Percentiles rank a stretch among this genome's conserved stretches.
phyloP scores from a whole-genome alignment of 2,329 filamentous ascomycete genomes.

The Colletotrichum caudatum region DNA sequence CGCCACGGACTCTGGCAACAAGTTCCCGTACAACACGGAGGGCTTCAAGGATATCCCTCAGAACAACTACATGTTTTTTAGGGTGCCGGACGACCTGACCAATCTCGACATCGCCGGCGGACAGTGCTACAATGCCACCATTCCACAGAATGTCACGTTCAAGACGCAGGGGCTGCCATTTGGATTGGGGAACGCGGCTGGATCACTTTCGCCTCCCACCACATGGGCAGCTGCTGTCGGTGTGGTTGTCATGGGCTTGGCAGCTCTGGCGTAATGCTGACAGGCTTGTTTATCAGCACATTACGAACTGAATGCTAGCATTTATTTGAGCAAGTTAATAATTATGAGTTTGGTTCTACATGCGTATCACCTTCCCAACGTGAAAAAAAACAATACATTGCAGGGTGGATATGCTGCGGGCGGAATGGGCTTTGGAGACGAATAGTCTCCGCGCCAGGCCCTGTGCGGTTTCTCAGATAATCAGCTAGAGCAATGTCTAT shows the following conservation, averaged over 20 bases:
- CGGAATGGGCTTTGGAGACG: not conserved
- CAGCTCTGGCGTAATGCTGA: conserved; percentile 43
- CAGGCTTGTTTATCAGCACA: no score
- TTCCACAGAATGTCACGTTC: conserved; percentile 80
- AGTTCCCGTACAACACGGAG: conserved; percentile 80
- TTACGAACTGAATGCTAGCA: not conserved
- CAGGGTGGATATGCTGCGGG: not conserved
- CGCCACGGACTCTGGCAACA: conserved; percentile 73
- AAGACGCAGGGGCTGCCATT: conserved; percentile 70
- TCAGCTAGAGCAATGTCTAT: not conserved
- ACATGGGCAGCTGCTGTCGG: conserved; percentile 42
- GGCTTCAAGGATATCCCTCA: conserved; percentile 77
- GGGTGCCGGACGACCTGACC: conserved; percentile 75
- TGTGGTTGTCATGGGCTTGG: conserved; percentile 43
- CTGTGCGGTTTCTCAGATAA: not conserved
- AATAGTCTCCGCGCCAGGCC: no score
- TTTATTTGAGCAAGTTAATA: not conserved
- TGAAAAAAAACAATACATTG: no score
- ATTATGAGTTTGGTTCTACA: not conserved
- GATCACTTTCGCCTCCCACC: conserved; percentile 43
- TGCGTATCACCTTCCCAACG: not conserved
- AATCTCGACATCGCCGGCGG: conserved; percentile 75
- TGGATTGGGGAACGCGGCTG: conserved; percentile 55
- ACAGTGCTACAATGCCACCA: conserved; percentile 73
- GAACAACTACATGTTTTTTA: conserved; percentile 83